These are phyloP conservation scores for Colletotrichum navitas DNA, from an alignment of 2,329 filamentous ascomycete species.

Conservation along the genomic window DNA sequence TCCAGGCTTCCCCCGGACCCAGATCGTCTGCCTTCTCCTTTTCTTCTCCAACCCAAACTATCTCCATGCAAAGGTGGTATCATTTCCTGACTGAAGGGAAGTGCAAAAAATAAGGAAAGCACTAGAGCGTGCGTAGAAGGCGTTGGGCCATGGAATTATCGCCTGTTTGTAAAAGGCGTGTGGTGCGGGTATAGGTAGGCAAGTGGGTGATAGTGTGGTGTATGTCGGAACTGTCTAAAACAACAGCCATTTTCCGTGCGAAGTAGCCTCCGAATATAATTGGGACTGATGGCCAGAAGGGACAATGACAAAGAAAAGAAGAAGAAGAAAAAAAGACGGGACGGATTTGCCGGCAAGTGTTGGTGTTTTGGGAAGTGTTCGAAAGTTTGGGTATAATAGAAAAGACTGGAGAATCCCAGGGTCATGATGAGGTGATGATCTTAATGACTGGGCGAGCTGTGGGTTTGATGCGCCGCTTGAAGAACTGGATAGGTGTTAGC, in stretches of 20 bases:
- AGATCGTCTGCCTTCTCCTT: background rate
- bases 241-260: constrained; percentile 21
- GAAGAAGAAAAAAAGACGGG: background rate
- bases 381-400: background rate
- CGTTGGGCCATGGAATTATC: constrained; percentile 37
- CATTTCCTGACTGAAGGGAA: constrained; percentile 43
- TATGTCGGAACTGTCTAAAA: constrained; percentile 1
- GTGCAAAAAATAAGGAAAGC: constrained; percentile 27
- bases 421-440: background rate
- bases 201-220: constrained; percentile 6
- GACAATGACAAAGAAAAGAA: constrained; percentile 37
- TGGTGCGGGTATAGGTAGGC: background rate
- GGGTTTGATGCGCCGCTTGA: constrained; percentile 56
- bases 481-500: constrained; percentile 55
- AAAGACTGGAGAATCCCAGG: background rate
- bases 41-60: constrained; percentile 32
- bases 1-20: background rate
- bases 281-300: constrained; percentile 16
- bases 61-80: constrained; percentile 41
- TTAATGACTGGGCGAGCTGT: constrained; percentile 51
- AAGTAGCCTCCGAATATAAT: constrained; percentile 8
- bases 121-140: constrained; percentile 13
- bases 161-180: constrained; percentile 16
- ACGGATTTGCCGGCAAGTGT: constrained; percentile 19
- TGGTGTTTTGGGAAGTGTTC: constrained; percentile 6